These are phyloP conservation scores for Ceratocystis albifundus DNA, from an alignment of 2,329 filamentous ascomycete genomes.

Conservation along the genomic window DNA sequence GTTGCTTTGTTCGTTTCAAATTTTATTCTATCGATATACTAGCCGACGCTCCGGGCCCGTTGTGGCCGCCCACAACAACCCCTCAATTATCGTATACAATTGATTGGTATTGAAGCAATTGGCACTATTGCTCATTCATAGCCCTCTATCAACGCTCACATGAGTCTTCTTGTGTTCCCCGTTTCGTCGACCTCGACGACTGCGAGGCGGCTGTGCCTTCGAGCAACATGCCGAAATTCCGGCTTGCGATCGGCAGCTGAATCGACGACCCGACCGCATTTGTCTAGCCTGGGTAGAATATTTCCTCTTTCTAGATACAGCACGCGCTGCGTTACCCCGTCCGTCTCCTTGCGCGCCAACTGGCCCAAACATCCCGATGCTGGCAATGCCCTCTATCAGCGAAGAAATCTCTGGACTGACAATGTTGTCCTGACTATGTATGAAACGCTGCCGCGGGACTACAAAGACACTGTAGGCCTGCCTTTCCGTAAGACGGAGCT, in stretches of 20 bases:
- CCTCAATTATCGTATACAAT: neutral
- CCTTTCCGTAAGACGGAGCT: constrained; percentile 43
- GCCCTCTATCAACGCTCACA: neutral
- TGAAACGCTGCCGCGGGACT: constrained; percentile 45
- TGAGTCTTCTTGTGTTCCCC: constrained; percentile 24
- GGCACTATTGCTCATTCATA: neutral
- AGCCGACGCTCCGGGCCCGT: constrained; percentile 5
- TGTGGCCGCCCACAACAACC: constrained; percentile 10
- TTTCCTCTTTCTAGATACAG: constrained; percentile 15
- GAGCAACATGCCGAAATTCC: constrained; percentile 15
- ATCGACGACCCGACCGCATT: constrained; percentile 16
- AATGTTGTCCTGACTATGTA: constrained; percentile 40
- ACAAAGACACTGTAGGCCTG: constrained; percentile 45
- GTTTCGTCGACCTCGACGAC: constrained; percentile 16
- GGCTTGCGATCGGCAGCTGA: constrained; percentile 3
- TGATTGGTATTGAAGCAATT: neutral
- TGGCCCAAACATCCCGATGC: constrained; percentile 18
- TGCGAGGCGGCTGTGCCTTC: constrained; percentile 17
- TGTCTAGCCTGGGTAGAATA: constrained; percentile 14
- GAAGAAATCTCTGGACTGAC: constrained; percentile 22
- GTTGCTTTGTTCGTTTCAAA: neutral
- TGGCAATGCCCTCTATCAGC: constrained; percentile 3
- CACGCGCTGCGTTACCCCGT: constrained; percentile 10
- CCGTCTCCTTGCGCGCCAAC: constrained; percentile 14
- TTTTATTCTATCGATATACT: neutral